A percentile compares a stretch with the other conserved stretches of the same genome.
These are phyloP conservation scores for Haplographium delicatum DNA, from an alignment of 495 filamentous ascomycete species.

Conservation along the genomic window DNA sequence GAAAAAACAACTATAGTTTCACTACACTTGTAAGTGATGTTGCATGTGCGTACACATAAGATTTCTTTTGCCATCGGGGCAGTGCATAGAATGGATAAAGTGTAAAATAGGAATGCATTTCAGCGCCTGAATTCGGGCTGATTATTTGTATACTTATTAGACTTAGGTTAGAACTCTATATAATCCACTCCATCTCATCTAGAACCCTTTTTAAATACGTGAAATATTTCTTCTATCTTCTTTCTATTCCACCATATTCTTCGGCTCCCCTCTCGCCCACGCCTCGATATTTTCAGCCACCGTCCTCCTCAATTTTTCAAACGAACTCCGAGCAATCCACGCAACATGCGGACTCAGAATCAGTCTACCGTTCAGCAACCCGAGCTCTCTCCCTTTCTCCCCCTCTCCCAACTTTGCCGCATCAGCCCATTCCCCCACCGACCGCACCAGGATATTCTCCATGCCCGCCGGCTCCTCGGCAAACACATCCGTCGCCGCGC, in stretches of 20 bases:
- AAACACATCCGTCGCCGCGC: slow-evolving; percentile 52
- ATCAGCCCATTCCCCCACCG: slow-evolving; percentile 8
- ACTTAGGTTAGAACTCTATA: neutral
- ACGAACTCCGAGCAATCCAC: slow-evolving; percentile 19
- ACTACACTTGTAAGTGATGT: neutral
- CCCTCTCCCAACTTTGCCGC: neutral
- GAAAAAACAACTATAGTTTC: slow-evolving; percentile 57
- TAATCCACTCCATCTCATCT: neutral
- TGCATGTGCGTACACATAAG: neutral
- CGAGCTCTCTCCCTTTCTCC: neutral
- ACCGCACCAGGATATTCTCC: slow-evolving; percentile 15
- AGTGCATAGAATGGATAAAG: neutral
- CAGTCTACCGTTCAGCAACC: slow-evolving; percentile 13
- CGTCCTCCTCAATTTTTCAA: slow-evolving; percentile 22
- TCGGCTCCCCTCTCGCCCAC: slow-evolving; percentile 16
- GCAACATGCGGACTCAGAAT: slow-evolving; percentile 25
- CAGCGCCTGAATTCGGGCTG: too few species aligned
- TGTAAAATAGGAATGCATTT: neutral
- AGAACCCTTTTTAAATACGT: neutral
- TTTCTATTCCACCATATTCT: slow-evolving; percentile 11
- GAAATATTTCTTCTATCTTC: neutral
- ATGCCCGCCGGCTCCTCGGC: slow-evolving; percentile 42
- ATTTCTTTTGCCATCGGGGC: neutral
- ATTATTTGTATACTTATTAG: neutral
- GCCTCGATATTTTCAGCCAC: slow-evolving; percentile 20